These are phyloP conservation scores for Quercus gilva DNA, from an alignment of 306 rosid genomes.

Conservation along the genomic window DNA sequence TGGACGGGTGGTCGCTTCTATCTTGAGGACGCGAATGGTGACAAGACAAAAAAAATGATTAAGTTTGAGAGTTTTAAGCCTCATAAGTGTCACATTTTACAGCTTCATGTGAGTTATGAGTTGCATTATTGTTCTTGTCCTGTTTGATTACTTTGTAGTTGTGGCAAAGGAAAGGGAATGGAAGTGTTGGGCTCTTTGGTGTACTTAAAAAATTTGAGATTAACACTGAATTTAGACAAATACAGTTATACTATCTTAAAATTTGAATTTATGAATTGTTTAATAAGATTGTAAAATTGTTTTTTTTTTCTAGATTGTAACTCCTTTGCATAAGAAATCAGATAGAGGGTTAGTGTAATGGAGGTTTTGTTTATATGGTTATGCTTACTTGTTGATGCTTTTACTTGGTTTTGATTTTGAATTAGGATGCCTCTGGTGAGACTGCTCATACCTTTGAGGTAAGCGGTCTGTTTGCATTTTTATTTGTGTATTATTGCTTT, in stretches of 20 bases:
- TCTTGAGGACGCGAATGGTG: constrained; percentile 38
- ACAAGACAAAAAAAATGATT: constrained; percentile 11
- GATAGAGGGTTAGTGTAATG: neutral
- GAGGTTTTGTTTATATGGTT: neutral
- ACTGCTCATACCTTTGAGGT: constrained; percentile 39
- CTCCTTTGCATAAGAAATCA: neutral
- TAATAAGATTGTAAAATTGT: too few relatives aligned
- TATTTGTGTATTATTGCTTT: neutral
- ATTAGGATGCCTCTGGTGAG: constrained; percentile 35
- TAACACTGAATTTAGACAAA: neutral
- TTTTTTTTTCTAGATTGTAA: too few relatives aligned
- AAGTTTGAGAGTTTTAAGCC: constrained; percentile 33
- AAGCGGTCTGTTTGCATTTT: neutral
- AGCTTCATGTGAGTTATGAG: constrained; percentile 50
- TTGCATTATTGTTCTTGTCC: neutral
- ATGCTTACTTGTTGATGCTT: constrained; percentile 3
- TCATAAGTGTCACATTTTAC: constrained; percentile 40
- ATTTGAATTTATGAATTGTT: neutral
- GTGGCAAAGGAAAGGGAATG: neutral
- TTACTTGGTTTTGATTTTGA: neutral
- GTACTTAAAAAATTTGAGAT: neutral
- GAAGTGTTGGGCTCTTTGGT: neutral
- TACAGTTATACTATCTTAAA: neutral
- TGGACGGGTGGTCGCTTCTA: constrained; percentile 32
- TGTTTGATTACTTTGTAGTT: neutral